Conservation (phyloP, 257 asterid species). For the Gentiana macrophylla region DNA sequence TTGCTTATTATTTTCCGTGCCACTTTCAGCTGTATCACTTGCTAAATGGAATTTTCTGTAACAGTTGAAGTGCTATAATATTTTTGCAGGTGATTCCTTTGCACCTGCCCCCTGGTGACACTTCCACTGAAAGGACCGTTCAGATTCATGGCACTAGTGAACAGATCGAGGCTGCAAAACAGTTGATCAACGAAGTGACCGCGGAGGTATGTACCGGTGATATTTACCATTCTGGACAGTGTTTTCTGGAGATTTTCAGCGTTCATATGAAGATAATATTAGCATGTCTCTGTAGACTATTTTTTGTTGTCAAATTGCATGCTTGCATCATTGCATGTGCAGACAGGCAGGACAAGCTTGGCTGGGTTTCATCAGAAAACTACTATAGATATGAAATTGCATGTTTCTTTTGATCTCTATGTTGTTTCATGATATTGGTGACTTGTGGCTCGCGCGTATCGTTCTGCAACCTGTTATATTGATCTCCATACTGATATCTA, state of each 20-base stretch:
- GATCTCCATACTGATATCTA: no score
- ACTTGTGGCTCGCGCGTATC: not conserved
- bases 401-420: not conserved
- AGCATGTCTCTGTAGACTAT: not conserved
- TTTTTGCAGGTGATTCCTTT: conserved; percentile 72
- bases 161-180: conserved; percentile 83
- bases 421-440: not conserved
- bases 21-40: no score
- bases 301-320: not conserved
- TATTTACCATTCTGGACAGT: not conserved
- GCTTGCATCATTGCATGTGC: not conserved
- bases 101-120: conserved; percentile 93
- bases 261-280: no score
- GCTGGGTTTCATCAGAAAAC: not conserved
- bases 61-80: not conserved
- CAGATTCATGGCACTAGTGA: conserved; percentile 88
- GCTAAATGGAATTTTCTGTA: not conserved
- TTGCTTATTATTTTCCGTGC: not conserved
- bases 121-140: conserved; percentile 70
- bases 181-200: conserved; percentile 66
- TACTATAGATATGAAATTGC: not conserved
- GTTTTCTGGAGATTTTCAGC: not conserved
- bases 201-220: conserved; percentile 64
- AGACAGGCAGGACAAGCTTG: conserved; percentile 3
- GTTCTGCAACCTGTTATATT: not conserved